Conservation (phyloP, 164 flowering plant species). For the Tetrastigma voinierianum region DNA sequence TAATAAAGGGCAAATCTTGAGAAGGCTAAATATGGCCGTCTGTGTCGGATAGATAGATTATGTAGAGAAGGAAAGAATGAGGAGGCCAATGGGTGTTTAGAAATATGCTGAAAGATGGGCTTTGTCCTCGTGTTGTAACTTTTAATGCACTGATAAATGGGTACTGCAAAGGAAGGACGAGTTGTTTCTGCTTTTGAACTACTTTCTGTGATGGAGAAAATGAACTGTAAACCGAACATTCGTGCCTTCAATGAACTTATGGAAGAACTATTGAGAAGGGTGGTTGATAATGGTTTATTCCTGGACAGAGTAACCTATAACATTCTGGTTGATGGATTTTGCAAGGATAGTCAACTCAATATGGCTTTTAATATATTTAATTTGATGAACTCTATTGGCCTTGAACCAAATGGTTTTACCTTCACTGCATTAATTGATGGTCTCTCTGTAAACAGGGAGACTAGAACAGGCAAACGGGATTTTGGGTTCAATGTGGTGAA, state of each 20-base stretch:
- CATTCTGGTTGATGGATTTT: conserved; percentile 31
- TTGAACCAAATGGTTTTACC: conserved; percentile 25
- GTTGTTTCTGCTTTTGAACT: conserved; percentile 27
- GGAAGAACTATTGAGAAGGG: conserved; percentile 25
- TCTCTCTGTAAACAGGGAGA: conserved; percentile 5
- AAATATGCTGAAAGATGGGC: conserved; percentile 31
- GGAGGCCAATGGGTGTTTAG: conserved; percentile 31
- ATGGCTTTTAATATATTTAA: conserved; percentile 25
- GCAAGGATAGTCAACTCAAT: conserved; percentile 24
- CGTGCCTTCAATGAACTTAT: conserved; percentile 35
- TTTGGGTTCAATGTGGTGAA: conserved; percentile 15
- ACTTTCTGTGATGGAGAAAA: conserved; percentile 29
- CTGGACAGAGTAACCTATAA: conserved; percentile 29
- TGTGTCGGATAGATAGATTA: conserved; percentile 26
- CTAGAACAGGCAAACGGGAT: conserved; percentile 17
- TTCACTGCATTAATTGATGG: conserved; percentile 21
- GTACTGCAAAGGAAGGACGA: conserved; percentile 22
- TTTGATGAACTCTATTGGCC: conserved; percentile 15
- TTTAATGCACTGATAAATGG: conserved; percentile 33
- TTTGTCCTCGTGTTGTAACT: conserved; percentile 21
- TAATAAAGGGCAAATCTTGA: too few relatives aligned
- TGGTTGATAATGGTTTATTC: conserved; percentile 19
- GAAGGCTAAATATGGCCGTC: too few relatives aligned
- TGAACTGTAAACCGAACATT: conserved; percentile 23
- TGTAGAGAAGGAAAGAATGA: conserved; percentile 28